Conservation (phyloP, 1,139 yeast species). For the Casaregolazyma suthepensis region DNA sequence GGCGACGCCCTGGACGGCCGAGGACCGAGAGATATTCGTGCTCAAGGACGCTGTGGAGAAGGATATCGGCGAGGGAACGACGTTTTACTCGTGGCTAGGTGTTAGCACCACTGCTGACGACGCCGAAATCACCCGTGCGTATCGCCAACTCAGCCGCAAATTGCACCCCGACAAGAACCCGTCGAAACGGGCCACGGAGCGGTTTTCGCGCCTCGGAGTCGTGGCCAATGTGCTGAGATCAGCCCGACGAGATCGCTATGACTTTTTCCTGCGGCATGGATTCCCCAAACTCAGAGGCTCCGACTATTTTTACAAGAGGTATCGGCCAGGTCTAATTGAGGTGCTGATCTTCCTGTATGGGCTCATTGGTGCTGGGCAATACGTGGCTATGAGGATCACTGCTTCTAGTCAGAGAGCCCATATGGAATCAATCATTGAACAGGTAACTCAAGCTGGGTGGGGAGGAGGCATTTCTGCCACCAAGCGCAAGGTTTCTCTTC, state of each 20-base stretch:
- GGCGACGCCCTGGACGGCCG: conserved; percentile 40
- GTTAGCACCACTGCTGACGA: conserved; percentile 37
- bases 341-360: conserved; percentile 47
- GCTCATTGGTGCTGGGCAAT: conserved; percentile 55
- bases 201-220: conserved; percentile 68
- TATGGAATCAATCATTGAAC: conserved; percentile 33
- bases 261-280: conserved; percentile 75
- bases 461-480: conserved; percentile 27
- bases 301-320: conserved; percentile 34
- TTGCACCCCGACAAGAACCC: conserved; percentile 54
- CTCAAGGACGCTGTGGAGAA: conserved; percentile 59
- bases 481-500: conserved; percentile 34
- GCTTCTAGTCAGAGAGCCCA: conserved; percentile 57
- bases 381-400: conserved; percentile 47
- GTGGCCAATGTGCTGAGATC: conserved; percentile 69
- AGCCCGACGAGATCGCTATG: conserved; percentile 63
- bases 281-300: conserved; percentile 70
- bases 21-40: conserved; percentile 76
- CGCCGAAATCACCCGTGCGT: conserved; percentile 65
- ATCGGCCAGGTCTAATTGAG: conserved; percentile 48
- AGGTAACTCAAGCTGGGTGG: conserved; percentile 46
- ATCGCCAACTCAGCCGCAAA: conserved; percentile 61
- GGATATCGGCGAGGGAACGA: conserved; percentile 57
- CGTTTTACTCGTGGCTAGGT: conserved; percentile 54
- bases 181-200: conserved; percentile 40